These are phyloP conservation scores for Cercospora sp. DNA, from an alignment of 2,329 filamentous ascomycete species.

Conservation along the genomic window DNA sequence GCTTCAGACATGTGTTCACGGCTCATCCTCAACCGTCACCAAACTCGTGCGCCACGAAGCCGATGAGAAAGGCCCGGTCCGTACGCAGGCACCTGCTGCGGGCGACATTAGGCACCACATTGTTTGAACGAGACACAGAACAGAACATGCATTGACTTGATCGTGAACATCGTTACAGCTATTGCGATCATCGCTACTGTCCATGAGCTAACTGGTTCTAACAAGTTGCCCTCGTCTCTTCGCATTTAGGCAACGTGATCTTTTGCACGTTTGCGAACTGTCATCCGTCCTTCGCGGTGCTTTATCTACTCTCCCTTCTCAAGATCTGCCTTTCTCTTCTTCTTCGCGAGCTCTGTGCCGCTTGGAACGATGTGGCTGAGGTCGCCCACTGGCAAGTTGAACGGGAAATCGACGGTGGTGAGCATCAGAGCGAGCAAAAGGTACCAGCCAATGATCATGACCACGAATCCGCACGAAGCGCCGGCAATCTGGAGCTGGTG, in stretches of 20 bases:
- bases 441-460: constrained; percentile 27
- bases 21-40: neutral
- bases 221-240: neutral
- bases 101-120: neutral
- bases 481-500: constrained; percentile 10
- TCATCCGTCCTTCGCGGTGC: too few species aligned
- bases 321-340: constrained; percentile 19
- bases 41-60: neutral
- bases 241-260: neutral
- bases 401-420: constrained; percentile 25
- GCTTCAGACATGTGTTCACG: neutral
- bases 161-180: neutral
- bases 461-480: constrained; percentile 23
- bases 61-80: neutral
- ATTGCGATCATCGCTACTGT: neutral
- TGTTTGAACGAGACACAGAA: neutral
- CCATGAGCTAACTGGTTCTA: neutral
- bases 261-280: neutral
- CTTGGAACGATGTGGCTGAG: constrained; percentile 23
- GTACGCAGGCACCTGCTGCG: neutral
- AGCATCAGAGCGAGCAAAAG: constrained; percentile 26
- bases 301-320: constrained; percentile 16
- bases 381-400: constrained; percentile 27
- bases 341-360: constrained; percentile 21
- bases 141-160: neutral